These are phyloP conservation scores for Wickerhamiella australiensis DNA, from an alignment of 805 yeast genomes.

Conservation along the genomic window DNA sequence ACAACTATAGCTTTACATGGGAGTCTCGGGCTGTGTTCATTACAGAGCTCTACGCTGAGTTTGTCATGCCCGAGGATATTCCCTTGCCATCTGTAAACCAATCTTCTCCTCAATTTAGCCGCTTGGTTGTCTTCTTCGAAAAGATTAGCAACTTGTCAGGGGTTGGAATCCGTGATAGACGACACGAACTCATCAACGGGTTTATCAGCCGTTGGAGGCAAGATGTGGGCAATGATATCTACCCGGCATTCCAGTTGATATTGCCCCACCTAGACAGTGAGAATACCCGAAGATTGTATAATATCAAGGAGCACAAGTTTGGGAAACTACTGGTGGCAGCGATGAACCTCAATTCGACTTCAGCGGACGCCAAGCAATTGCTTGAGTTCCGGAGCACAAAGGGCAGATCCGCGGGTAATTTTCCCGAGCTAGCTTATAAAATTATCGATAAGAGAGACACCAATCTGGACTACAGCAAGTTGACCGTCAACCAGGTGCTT, in stretches of 20 bases:
- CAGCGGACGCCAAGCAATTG: slow-evolving; percentile 45
- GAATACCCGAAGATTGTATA: slow-evolving; percentile 36
- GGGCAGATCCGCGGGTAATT: slow-evolving; percentile 35
- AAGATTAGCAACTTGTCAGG: slow-evolving; percentile 4
- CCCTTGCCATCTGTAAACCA: slow-evolving; percentile 2
- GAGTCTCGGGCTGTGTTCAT: no score
- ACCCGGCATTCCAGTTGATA: slow-evolving; percentile 49
- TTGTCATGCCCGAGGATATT: neutral
- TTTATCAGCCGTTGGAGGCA: slow-evolving; percentile 43
- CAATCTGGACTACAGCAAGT: slow-evolving; percentile 26
- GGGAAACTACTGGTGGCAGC: slow-evolving; percentile 39
- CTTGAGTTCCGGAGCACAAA: slow-evolving; percentile 38
- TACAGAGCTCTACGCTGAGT: neutral
- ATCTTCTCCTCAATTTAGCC: slow-evolving; percentile 7
- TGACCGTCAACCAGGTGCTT: slow-evolving; percentile 42
- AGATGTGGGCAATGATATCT: slow-evolving; percentile 50
- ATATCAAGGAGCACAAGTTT: slow-evolving; percentile 51
- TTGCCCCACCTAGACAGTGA: slow-evolving; percentile 51
- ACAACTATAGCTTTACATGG: no score
- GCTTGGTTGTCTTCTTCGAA: slow-evolving; percentile 9
- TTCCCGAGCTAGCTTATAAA: slow-evolving; percentile 39
- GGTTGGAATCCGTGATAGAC: slow-evolving; percentile 5
- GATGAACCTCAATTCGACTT: slow-evolving; percentile 45
- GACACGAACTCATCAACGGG: slow-evolving; percentile 22
- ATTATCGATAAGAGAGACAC: slow-evolving; percentile 41